Evolutionary conservation across 1,139 yeast species (phyloP).

Genomic region (Sugiyamaella pinicola): DNA sequence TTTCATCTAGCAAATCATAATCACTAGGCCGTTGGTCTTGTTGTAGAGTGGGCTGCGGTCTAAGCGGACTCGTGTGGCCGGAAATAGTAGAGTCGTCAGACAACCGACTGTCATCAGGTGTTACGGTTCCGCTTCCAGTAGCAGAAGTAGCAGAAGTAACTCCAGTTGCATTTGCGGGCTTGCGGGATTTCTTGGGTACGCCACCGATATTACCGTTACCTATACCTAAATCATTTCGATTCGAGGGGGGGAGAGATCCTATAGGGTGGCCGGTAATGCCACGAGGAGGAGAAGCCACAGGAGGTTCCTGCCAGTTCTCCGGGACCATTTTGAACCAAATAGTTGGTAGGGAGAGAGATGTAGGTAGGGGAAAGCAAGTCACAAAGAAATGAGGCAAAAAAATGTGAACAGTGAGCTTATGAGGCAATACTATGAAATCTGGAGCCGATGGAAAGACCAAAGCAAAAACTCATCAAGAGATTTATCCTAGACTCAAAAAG

Average conservation of each 20-base stretch:
- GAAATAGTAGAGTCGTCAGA: conserved; percentile 3
- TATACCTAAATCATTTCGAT: conserved; percentile 46
- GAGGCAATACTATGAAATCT: not conserved
- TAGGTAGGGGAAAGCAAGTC: not conserved
- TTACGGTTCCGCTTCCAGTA: conserved; percentile 12
- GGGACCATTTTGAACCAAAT: conserved; percentile 13
- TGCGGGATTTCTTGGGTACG: conserved; percentile 4
- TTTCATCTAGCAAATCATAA: conserved; percentile 14
- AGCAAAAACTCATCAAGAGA: not conserved
- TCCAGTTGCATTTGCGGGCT: conserved; percentile 1
- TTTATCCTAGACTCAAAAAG: not conserved
- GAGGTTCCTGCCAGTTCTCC: conserved; percentile 57
- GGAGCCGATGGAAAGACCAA: not conserved
- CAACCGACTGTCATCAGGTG: conserved; percentile 9
- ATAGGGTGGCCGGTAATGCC: conserved; percentile 68
- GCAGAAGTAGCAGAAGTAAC: conserved; percentile 1
- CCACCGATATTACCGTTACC: conserved; percentile 29
- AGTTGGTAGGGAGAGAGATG: not conserved
- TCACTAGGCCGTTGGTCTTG: conserved; percentile 14
- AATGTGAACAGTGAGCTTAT: not conserved
- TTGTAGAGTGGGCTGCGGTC: conserved; percentile 18
- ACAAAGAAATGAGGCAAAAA: not conserved
- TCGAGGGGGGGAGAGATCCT: conserved; percentile 60
- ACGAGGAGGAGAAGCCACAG: conserved; percentile 53
- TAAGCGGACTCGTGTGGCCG: not conserved